phyloP scores from a whole-genome alignment of 2,329 filamentous ascomycete species.

The Fusarium ramigenum region DNA sequence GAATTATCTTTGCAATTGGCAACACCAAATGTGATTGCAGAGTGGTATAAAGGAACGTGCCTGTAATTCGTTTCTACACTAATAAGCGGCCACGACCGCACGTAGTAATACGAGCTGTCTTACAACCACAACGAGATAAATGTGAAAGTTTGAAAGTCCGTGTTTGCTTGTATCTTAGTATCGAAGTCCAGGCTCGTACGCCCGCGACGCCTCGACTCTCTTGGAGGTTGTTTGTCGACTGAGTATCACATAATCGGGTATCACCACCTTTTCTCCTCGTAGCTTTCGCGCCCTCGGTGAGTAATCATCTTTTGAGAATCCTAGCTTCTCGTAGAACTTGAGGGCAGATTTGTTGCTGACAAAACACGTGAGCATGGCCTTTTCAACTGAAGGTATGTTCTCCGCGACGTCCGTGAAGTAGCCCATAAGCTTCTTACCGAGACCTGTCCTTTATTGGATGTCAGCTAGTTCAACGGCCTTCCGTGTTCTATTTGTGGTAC shows the following conservation, averaged over 20 bases:
- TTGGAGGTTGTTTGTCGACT: constrained; percentile 55
- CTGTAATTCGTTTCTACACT: neutral
- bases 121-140: neutral
- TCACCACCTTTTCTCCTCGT: constrained; percentile 62
- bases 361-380: constrained; percentile 81
- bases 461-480: constrained; percentile 12
- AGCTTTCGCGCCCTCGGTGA: constrained; percentile 64
- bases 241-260: constrained; percentile 69
- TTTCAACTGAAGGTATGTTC: constrained; percentile 64
- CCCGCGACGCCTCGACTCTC: constrained; percentile 8
- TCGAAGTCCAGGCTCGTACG: constrained; percentile 19
- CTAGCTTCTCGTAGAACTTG: constrained; percentile 69
- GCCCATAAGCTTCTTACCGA: constrained; percentile 69
- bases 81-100: neutral
- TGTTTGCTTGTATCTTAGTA: neutral
- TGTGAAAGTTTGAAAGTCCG: neutral
- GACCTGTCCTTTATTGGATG: constrained; percentile 60
- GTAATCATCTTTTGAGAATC: constrained; percentile 64
- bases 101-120: neutral
- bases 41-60: neutral
- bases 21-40: neutral
- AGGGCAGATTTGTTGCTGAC: constrained; percentile 65
- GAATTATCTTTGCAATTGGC: neutral
- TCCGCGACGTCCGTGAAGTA: constrained; percentile 63
- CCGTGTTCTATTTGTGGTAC: neutral